Base-by-base conservation (phyloP, 805 yeast species). In the Saccharomyces mikatae region DNA sequence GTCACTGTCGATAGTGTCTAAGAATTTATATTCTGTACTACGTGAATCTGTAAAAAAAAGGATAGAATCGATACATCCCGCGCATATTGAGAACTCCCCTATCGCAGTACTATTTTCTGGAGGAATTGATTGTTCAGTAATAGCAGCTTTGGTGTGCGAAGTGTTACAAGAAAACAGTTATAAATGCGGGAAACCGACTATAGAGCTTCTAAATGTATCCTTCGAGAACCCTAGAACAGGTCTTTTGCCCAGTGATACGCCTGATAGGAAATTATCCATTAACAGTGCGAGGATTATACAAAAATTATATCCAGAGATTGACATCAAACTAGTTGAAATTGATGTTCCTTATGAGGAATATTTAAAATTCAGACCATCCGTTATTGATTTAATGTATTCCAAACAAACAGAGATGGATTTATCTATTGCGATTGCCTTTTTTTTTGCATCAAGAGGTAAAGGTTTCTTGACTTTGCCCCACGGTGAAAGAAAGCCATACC, bases 391-490 rank as follows among this genome's bases (percentile, higher is more conserved):
- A 47, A 94, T 94, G 78, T 83, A 76, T 63, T 99, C 99, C 0
- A 81, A 83, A 56, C 77, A 80, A 47, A 90, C 97, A 0, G 98
- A 90, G 59, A 94, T 94, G 98, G 99, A 94, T 68, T 71, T 90
- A 24, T 87, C 96, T 0, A 94, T 94, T 51, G 97, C 97, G 1
- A 82, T 92, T 57, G 99, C 99, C 0, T 94, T 94, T 64, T 90
- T 84, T 66, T 94, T 90, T 72, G 97, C 98, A 0, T 79, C 96
- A 1, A 75, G 80, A 56, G 87, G 87, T 8, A 50, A 58, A 8
- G 82, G 86, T 0, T 60, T 54, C 13, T 53, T 58, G 17, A 57
- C 50, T 22, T 62, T 57, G 1, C 24, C 11, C 2, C 10, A 22
- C 1, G 22, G 28, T 4, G 28, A 55, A 63, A 17, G 51, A 54